Evolutionary conservation across 2,329 filamentous ascomycete species (phyloP).

Genomic region (Pseudopyrenochaeta lycopersici): DNA sequence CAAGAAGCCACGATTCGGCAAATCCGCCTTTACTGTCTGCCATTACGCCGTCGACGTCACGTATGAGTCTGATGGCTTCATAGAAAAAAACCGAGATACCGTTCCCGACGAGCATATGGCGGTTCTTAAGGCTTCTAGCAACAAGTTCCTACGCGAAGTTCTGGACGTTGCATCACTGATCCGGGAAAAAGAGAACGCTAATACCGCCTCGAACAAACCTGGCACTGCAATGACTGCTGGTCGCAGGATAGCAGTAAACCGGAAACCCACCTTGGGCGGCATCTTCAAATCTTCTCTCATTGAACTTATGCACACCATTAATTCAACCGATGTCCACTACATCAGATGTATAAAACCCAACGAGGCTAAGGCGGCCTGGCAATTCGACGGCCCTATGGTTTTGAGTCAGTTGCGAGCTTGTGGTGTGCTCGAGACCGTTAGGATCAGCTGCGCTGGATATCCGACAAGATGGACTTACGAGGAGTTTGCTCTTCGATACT

Average conservation of each 20-base stretch:
- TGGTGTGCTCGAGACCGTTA: constrained; percentile 97
- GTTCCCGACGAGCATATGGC: constrained; percentile 99
- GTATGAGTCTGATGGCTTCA: constrained; percentile 98
- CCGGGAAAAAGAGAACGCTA: constrained; percentile 82
- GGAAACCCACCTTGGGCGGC: constrained; percentile 95
- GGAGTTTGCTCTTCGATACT: constrained; percentile 96
- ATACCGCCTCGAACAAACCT: constrained; percentile 74
- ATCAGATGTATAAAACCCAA: constrained; percentile 99
- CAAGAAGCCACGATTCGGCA: constrained; percentile 98
- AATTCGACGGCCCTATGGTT: constrained; percentile 98
- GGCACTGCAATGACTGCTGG: constrained; percentile 69
- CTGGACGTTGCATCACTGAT: constrained; percentile 85
- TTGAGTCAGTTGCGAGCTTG: constrained; percentile 95
- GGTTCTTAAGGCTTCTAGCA: constrained; percentile 83
- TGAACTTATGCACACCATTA: constrained; percentile 97
- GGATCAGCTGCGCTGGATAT: constrained; percentile 97
- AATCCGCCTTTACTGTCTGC: constrained; percentile 96
- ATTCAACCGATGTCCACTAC: constrained; percentile 97
- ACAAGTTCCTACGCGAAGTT: constrained; percentile 84
- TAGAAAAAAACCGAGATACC: constrained; percentile 99
- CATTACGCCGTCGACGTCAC: constrained; percentile 98
- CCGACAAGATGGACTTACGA: constrained; percentile 99
- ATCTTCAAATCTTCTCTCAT: constrained; percentile 99
- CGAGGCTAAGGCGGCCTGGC: constrained; percentile 95
- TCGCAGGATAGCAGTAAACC: constrained; percentile 89